phyloP scores from a whole-genome alignment of 2,329 filamentous ascomycete species.

The Lecanicillium sp. region DNA sequence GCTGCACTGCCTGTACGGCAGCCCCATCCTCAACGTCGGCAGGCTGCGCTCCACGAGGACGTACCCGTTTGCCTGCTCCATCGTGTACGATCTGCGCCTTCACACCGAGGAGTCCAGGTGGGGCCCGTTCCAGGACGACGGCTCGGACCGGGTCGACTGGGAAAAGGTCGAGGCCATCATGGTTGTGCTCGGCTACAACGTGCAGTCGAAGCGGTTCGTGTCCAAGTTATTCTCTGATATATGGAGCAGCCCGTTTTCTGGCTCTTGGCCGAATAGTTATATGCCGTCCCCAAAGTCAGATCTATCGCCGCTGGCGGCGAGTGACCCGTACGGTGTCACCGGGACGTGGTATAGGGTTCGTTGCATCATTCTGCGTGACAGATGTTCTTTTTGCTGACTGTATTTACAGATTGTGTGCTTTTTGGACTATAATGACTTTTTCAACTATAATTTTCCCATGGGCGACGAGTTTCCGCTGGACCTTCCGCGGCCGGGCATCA shows the following conservation, averaged over 20 bases:
- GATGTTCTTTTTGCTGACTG: constrained; percentile 10
- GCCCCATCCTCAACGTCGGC: constrained; percentile 39
- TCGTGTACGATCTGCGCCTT: constrained; percentile 66
- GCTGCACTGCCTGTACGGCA: constrained; percentile 61
- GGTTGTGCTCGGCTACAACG: constrained; percentile 59
- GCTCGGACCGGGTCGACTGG: constrained; percentile 60
- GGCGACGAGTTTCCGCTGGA: constrained; percentile 30
- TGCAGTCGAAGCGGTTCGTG: constrained; percentile 38
- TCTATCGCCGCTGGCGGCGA: constrained; percentile 35
- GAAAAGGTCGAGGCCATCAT: constrained; percentile 72
- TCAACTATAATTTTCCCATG: constrained; percentile 60
- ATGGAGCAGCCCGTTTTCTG: constrained; percentile 50
- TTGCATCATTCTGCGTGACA: constrained; percentile 5
- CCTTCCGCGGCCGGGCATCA: constrained; percentile 44
- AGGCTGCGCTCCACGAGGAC: constrained; percentile 27
- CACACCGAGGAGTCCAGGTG: constrained; percentile 56
- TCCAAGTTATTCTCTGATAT: constrained; percentile 40
- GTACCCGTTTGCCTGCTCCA: constrained; percentile 57
- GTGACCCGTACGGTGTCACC: constrained; percentile 63
- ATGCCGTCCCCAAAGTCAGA: constrained; percentile 26
- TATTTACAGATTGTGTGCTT: constrained; percentile 35
- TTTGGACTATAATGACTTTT: constrained; percentile 65
- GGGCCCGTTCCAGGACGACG: constrained; percentile 66
- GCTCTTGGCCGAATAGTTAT: constrained; percentile 45
- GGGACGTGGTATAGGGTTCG: constrained; percentile 64